These are phyloP conservation scores for Eryngium alpinum DNA, from an alignment of 140 eudicot species.

Conservation along the genomic window DNA sequence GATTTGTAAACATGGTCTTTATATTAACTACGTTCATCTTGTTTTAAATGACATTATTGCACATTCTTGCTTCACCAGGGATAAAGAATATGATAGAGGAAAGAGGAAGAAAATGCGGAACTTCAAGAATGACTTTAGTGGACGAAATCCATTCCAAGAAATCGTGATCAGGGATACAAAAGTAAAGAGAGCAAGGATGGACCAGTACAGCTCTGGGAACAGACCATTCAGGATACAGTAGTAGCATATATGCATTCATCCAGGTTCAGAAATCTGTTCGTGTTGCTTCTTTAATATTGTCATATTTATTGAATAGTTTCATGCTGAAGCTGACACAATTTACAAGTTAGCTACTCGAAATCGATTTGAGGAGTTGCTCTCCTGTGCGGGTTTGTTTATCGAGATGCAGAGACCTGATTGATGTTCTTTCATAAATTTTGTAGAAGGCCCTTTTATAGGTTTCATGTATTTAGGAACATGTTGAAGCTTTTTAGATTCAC, in stretches of 20 bases:
- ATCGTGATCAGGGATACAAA: conserved; percentile 51
- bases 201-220: conserved; percentile 32
- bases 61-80: conserved; percentile 43
- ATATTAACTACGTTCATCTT: background rate
- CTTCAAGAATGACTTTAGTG: conserved; percentile 43
- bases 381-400: background rate
- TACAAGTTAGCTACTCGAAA: background rate
- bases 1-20: background rate
- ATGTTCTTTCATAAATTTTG: background rate
- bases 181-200: conserved; percentile 33
- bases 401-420: background rate
- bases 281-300: background rate
- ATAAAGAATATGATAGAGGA: conserved; percentile 83
- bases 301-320: background rate
- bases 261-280: background rate
- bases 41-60: background rate
- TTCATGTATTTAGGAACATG: no score
- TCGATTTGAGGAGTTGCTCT: background rate
- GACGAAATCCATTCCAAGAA: conserved; percentile 79
- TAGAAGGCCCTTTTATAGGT: background rate
- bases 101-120: conserved; percentile 65
- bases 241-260: background rate
- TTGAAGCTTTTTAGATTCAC: no score
- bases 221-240: conserved; percentile 47
- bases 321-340: background rate